Evolutionary conservation across 345 rosid species (phyloP), one percentile per base, ranked within the genome.

Genomic region (Salix viminalis): DNA sequence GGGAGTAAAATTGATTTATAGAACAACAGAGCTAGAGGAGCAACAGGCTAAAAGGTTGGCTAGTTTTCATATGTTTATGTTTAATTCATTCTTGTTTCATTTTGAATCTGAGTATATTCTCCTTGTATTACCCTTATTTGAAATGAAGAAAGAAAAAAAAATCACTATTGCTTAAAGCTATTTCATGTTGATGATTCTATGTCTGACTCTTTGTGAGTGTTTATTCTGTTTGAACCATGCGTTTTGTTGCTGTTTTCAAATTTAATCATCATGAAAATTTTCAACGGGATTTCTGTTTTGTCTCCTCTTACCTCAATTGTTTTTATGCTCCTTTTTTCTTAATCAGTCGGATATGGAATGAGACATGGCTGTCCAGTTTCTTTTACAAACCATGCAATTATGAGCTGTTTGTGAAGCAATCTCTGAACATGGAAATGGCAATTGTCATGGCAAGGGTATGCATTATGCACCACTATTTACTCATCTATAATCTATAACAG

Each of bases 381-480:
- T 96, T 96, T 84, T 96, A 87, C 88, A 91, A 90, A 83, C 99
- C 96, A 21, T 96, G 99, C 82, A 96, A 96, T 80, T 87, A 93
- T 46, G 98, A 96, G 76, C 79, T 91, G 76, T 96, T 96, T 79
- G 99, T 96, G 88, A 96, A 96, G 86, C 99, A 96, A 81, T 90
- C 99, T 30, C 89, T 96, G 79, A 96, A 93, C 78, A 95, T 95
- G 99, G 99, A 95, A 84, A 96, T 96, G 96, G 96, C 96, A 39
- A 93, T 96, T 75, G 88, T 82, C 85, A 91, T 90, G 94, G 98
- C 99, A 82, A 86, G 92, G 97, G 99, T 96, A 91, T 75, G 84
- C 30, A 58, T 23, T 28, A 23, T 0, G 10, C n/a, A 12, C 15
- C 39, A 70, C 67, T 71, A 19, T 67, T 21, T 50, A 76, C 58